phyloP scores from a whole-genome alignment of 2,329 filamentous ascomycete species.

The Verticillium longisporum region DNA sequence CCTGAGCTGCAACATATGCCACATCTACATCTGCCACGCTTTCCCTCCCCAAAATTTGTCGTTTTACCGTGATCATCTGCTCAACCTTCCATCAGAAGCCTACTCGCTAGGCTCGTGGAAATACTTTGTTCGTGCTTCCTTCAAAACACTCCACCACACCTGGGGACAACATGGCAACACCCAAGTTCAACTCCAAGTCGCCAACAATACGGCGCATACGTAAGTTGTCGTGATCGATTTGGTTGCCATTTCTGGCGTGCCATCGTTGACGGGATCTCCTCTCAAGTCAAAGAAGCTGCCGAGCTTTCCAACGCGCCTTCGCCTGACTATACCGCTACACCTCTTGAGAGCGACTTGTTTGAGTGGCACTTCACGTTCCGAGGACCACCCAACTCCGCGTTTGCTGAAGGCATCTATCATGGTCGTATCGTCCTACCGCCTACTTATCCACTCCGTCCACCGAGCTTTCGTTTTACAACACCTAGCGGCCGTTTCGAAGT shows the following conservation, averaged over 20 bases:
- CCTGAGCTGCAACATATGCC: not conserved
- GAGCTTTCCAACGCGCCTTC: slow-evolving; percentile 78
- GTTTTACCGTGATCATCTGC: too few relatives aligned
- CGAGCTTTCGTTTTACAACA: slow-evolving; percentile 91
- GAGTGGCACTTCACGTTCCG: slow-evolving; percentile 99
- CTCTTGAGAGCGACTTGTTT: slow-evolving; percentile 84
- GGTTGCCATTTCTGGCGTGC: slow-evolving; percentile 1
- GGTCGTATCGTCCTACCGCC: slow-evolving; percentile 88
- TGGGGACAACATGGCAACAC: slow-evolving; percentile 27
- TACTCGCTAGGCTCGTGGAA: not conserved
- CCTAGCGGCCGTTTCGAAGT: slow-evolving; percentile 90
- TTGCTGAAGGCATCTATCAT: slow-evolving; percentile 82
- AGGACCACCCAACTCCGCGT: slow-evolving; percentile 76
- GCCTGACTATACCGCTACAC: slow-evolving; percentile 76
- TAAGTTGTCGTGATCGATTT: slow-evolving; percentile 31
- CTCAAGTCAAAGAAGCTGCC: slow-evolving; percentile 75
- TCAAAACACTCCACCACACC: not conserved
- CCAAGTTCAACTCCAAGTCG: slow-evolving; percentile 64
- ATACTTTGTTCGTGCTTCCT: not conserved
- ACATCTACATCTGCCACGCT: not conserved
- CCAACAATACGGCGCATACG: slow-evolving; percentile 80
- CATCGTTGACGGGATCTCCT: not conserved
- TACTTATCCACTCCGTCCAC: slow-evolving; percentile 84
- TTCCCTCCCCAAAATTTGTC: not conserved
- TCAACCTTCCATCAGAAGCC: too few relatives aligned